Conservation (phyloP, 1,139 yeast genomes). For the Hansenula lynferdii region DNA sequence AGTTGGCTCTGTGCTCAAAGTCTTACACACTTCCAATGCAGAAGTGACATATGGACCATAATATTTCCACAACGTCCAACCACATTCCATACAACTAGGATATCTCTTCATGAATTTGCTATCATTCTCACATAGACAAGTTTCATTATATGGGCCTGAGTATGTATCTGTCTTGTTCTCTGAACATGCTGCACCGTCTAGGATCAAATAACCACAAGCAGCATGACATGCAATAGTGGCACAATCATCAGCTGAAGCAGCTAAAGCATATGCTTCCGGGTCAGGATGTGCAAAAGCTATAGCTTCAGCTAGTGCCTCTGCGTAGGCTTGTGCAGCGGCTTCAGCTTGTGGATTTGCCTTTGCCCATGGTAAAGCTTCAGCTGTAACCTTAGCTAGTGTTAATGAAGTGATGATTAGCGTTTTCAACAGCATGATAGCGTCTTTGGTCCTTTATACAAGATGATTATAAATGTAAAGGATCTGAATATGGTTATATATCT, state of each 20-base stretch:
- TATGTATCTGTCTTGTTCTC: conserved; percentile 15
- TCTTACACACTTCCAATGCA: conserved; percentile 22
- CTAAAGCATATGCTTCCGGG: conserved; percentile 21
- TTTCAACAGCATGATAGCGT: too few relatives aligned
- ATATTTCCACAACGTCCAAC: conserved; percentile 28
- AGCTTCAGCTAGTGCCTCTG: conserved; percentile 20
- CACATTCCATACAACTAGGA: conserved; percentile 26
- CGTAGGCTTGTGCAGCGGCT: conserved; percentile 19
- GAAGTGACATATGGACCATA: conserved; percentile 23
- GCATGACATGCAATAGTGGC: conserved; percentile 26
- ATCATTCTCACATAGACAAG: conserved; percentile 22
- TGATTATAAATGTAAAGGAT: too few relatives aligned
- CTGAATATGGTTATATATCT: not conserved
- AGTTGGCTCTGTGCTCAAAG: conserved; percentile 25
- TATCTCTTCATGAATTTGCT: conserved; percentile 19
- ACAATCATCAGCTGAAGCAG: conserved; percentile 22
- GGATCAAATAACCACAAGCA: conserved; percentile 24
- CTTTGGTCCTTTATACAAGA: too few relatives aligned
- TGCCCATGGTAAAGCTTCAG: conserved; percentile 19
- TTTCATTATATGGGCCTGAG: conserved; percentile 21
- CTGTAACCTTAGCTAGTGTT: conserved; percentile 5
- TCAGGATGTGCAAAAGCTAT: conserved; percentile 22
- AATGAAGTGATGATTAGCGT: not conserved
- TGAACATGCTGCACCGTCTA: conserved; percentile 23
- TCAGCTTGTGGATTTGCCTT: conserved; percentile 15